These are phyloP conservation scores for Herpetomonas samuelpessoai DNA, from an alignment of 208 protist species.

Conservation along the genomic window DNA sequence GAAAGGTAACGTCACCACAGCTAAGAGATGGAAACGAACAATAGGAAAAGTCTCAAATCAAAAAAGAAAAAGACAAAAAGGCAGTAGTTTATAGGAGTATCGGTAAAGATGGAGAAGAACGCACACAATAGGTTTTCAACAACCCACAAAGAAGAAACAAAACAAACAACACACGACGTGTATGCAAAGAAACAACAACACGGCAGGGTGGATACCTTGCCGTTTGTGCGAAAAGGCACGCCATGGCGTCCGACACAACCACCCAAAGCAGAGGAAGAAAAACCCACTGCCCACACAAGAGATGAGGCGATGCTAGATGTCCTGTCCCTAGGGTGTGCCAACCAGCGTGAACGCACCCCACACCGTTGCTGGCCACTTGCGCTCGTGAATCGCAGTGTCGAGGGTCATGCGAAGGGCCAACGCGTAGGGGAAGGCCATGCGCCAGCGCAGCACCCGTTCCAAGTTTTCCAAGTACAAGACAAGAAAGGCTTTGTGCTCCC, in stretches of 20 bases:
- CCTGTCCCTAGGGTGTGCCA: slow-evolving; percentile 50
- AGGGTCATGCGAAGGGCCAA: slow-evolving; percentile 75
- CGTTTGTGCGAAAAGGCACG: too few species aligned
- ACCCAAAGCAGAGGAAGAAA: too few species aligned
- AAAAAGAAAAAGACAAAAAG: slow-evolving; percentile 13
- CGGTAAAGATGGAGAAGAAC: slow-evolving; percentile 4
- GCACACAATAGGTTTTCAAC: slow-evolving; percentile 5
- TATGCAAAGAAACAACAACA: too few species aligned
- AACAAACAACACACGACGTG: neutral
- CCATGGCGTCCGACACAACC: too few species aligned
- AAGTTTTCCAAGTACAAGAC: slow-evolving; percentile 47
- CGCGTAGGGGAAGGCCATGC: slow-evolving; percentile 58
- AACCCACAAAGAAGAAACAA: slow-evolving; percentile 1
- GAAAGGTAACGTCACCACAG: slow-evolving; percentile 8
- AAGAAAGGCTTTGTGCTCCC: slow-evolving; percentile 57
- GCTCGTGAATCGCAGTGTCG: slow-evolving; percentile 21
- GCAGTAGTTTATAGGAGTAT: neutral
- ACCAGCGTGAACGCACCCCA: slow-evolving; percentile 79
- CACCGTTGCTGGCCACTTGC: slow-evolving; percentile 31
- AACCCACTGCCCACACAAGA: too few species aligned
- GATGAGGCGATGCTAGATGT: too few species aligned
- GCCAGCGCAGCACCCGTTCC: slow-evolving; percentile 32
- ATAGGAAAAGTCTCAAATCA: neutral
- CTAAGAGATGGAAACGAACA: neutral
- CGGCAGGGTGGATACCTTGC: too few species aligned